Conservation (phyloP, 1,284 basidiomycete species). For the Stygiomarasmius scandens region DNA sequence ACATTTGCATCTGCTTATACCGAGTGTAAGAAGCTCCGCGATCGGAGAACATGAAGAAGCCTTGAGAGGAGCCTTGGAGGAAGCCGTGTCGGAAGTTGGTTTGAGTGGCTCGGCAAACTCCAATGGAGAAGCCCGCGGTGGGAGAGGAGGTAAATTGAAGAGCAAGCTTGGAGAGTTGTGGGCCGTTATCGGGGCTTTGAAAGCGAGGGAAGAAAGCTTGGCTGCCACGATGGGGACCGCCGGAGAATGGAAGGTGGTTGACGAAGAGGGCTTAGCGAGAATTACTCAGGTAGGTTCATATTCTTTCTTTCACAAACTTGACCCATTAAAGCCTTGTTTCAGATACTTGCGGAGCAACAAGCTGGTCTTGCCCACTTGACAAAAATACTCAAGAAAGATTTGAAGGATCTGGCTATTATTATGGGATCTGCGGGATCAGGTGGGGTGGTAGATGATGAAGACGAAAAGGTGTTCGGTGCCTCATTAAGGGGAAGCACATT, state of each 20-base stretch:
- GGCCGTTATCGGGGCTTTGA: conserved; percentile 82
- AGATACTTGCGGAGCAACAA: conserved; percentile 83
- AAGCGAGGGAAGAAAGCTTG: conserved; percentile 61
- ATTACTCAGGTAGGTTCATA: conserved; percentile 65
- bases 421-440: conserved; percentile 41
- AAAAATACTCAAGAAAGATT: conserved; percentile 67
- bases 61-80: conserved; percentile 68
- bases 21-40: conserved; percentile 73
- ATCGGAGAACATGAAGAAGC: conserved; percentile 84
- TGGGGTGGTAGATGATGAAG: conserved; percentile 29
- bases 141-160: conserved; percentile 65
- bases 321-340: conserved; percentile 17
- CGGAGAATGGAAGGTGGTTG: conserved; percentile 81
- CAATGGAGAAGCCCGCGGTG: conserved; percentile 66
- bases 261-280: conserved; percentile 79
- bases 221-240: conserved; percentile 40
- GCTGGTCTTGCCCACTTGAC: conserved; percentile 80
- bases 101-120: conserved; percentile 1
- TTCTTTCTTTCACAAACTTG: conserved; percentile 8
- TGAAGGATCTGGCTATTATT: conserved; percentile 76
- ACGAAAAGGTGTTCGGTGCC: conserved; percentile 3
- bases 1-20: conserved; percentile 80
- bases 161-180: conserved; percentile 83
- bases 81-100: conserved; percentile 45
- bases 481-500: background rate